Evolutionary conservation across 2,329 filamentous ascomycete species (phyloP), one percentile per base, ranked within the genome.

Genomic region (Fusarium sambucinum): DNA sequence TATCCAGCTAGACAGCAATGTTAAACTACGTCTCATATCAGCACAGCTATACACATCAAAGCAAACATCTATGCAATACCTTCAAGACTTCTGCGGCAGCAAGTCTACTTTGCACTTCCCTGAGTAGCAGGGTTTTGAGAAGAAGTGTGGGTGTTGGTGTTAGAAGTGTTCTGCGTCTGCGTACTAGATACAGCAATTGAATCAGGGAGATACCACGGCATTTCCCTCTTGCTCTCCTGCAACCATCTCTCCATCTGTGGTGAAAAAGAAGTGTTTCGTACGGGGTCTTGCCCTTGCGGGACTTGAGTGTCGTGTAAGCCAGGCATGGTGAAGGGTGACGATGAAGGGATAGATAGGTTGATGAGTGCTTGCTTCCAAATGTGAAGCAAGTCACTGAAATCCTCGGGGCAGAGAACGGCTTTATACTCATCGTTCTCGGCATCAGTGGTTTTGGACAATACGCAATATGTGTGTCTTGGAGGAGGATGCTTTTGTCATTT

Each of bases 191-290:
- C 1, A n/a, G 13, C 11, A 54, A 71, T 10, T 7, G 29, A 63
- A n/a, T 2, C 32, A 37, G 51, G 0, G 11, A 1, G 25, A 9
- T 72, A 2, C 54, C 56, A 73, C 0, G 69, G 66, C 54, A 55
- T 62, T 0, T 61, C 29, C 2, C 41, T 48, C 0, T 19, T 44
- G 14, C 1, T 12, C 48, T 72, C 58, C 27, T 11, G 29, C 29
- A 72, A 0, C 58, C 58, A 72, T 12, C 35, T 30, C 7, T 56
- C 66, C 6, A 50, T 4, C 0, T 4, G 44, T 0, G 53, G 40
- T 2, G 62, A 46, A 5, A 47, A 40, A 5, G 9, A 0, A 0
- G 13, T n/a, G 30, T 19, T 51, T 7, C 53, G 46, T 1, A 7
- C 7, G 0, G 14, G 8, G 1, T 29, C 3, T 2, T 32, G 10